Percentiles rank a stretch among this genome's conserved stretches.
phyloP scores from a whole-genome alignment of 2,329 filamentous ascomycete species.

The Daldinia eschscholtzii region DNA sequence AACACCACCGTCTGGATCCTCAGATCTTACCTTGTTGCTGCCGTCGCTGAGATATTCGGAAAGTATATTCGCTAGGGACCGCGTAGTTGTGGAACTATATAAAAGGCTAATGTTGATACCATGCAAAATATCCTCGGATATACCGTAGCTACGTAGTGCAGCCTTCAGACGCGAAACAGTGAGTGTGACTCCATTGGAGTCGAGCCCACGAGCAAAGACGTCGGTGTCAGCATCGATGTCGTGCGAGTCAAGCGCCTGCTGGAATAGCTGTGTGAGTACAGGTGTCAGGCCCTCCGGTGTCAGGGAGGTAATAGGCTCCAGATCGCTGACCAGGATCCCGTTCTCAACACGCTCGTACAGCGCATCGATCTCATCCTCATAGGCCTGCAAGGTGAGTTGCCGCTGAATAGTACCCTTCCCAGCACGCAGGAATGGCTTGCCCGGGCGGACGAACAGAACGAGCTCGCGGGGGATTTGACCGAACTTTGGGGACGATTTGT shows the following conservation, averaged over 20 bases:
- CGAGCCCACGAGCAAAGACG: constrained; percentile 44
- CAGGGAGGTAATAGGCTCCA: constrained; percentile 39
- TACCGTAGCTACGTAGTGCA: constrained; percentile 38
- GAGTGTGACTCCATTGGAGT: constrained; percentile 45
- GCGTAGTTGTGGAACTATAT: constrained; percentile 35
- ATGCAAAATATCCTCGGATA: constrained; percentile 28
- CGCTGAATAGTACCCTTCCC: constrained; percentile 48
- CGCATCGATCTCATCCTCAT: constrained; percentile 46
- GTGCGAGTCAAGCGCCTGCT: constrained; percentile 38
- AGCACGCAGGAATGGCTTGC: constrained; percentile 46
- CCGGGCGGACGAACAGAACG: constrained; percentile 39
- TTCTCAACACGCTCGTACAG: constrained; percentile 45
- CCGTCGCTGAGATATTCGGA: constrained; percentile 27
- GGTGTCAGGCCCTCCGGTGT: constrained; percentile 31
- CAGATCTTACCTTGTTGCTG: background rate
- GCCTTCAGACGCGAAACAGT: constrained; percentile 46
- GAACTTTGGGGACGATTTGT: constrained; percentile 44
- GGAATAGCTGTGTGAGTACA: constrained; percentile 42
- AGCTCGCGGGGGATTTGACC: constrained; percentile 46
- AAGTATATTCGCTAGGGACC: constrained; percentile 21
- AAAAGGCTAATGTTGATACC: constrained; percentile 34
- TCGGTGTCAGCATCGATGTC: constrained; percentile 44
- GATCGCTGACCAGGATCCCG: constrained; percentile 37
- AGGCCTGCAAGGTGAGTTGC: constrained; percentile 43
- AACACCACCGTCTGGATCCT: constrained; percentile 28